Conservation (phyloP, 2,329 filamentous ascomycete species). For the Ceratocystis ficicola region DNA sequence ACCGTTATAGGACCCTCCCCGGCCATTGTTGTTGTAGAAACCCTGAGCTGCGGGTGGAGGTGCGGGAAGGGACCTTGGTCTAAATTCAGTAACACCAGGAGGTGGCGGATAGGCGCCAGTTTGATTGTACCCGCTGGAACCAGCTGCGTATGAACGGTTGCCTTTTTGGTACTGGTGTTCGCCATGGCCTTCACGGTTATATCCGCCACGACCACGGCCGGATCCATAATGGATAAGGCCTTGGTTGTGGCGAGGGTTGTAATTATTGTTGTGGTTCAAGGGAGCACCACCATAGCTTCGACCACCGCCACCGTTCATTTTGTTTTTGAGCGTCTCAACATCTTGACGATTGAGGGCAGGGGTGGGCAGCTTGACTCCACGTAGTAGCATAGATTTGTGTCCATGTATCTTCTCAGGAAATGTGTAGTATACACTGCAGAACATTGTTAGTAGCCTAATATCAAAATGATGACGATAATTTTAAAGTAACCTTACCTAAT, state of each 20-base stretch:
- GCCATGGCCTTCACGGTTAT: slow-evolving; percentile 16
- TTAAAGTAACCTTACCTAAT: slow-evolving; percentile 46
- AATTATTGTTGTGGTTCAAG: slow-evolving; percentile 33
- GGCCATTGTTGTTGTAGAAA: slow-evolving; percentile 21
- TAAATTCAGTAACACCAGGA: slow-evolving; percentile 36
- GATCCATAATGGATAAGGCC: slow-evolving; percentile 27
- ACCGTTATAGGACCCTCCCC: slow-evolving; percentile 18
- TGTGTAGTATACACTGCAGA: slow-evolving; percentile 64
- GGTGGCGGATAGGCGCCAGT: slow-evolving; percentile 35
- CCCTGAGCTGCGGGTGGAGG: slow-evolving; percentile 29
- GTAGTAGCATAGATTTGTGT: slow-evolving; percentile 90
- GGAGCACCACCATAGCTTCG: slow-evolving; percentile 55
- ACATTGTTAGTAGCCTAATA: slow-evolving; percentile 27
- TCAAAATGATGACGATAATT: neutral
- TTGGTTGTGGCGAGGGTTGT: slow-evolving; percentile 19
- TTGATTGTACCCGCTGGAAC: slow-evolving; percentile 26
- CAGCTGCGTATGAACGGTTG: slow-evolving; percentile 14
- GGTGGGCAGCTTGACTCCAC: slow-evolving; percentile 61
- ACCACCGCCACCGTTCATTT: slow-evolving; percentile 48
- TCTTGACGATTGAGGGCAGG: slow-evolving; percentile 65
- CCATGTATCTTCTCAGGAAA: slow-evolving; percentile 59
- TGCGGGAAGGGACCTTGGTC: slow-evolving; percentile 35
- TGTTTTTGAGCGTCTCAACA: slow-evolving; percentile 57
- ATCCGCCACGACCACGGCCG: slow-evolving; percentile 32
- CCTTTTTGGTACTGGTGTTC: slow-evolving; percentile 23